These are phyloP conservation scores for Exserohilum turcica DNA, from an alignment of 2,329 filamentous ascomycete species.

Conservation along the genomic window DNA sequence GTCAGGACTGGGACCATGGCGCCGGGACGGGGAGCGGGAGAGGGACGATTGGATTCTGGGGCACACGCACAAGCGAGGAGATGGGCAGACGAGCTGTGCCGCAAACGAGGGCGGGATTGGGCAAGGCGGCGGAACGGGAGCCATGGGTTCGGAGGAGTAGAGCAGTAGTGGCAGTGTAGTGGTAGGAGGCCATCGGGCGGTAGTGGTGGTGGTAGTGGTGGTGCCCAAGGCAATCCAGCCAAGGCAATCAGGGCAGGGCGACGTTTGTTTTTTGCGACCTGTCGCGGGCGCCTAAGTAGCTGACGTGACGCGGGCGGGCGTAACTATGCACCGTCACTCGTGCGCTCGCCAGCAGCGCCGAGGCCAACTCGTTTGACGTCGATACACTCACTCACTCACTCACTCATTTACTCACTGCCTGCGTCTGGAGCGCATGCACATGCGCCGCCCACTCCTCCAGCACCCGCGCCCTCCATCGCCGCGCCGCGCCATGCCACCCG, in stretches of 20 bases:
- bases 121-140: conserved; percentile 1
- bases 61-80: neutral
- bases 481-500: conserved; percentile 35
- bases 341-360: conserved; percentile 2
- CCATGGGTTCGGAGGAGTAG: no score
- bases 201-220: conserved; percentile 1
- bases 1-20: conserved; percentile 3
- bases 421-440: conserved; percentile 8
- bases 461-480: neutral
- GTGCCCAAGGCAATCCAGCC: neutral
- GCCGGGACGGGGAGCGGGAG: conserved; percentile 5
- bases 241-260: no score
- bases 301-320: neutral
- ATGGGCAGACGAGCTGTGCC: conserved; percentile 10
- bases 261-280: conserved; percentile 11
- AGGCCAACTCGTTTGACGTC: conserved; percentile 5
- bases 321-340: no score
- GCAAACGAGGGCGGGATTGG: conserved; percentile 8
- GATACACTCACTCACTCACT: no score
- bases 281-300: neutral
- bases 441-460: conserved; percentile 11
- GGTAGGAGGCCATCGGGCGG: conserved; percentile 3
- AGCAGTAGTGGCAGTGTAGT: no score
- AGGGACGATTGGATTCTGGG: conserved; percentile 3
- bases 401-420: no score